These are phyloP conservation scores for Clitoria ternatea DNA, from an alignment of 306 rosid genomes.

Conservation along the genomic window DNA sequence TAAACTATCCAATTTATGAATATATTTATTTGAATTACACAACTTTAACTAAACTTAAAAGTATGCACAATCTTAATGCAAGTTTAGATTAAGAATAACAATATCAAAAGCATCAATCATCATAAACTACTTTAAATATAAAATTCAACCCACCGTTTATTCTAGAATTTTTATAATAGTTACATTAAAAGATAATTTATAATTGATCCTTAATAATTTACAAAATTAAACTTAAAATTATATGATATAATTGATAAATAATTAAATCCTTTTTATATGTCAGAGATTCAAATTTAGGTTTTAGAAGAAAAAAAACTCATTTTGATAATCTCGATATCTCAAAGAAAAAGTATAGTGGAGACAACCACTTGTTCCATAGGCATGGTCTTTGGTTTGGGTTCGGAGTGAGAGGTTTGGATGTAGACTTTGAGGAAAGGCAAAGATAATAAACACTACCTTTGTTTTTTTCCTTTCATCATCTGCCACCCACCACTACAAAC, in stretches of 20 bases:
- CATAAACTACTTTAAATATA: neutral
- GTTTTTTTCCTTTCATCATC: slow-evolving; percentile 30
- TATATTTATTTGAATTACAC: neutral
- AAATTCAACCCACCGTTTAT: too few species aligned
- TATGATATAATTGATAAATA: too few species aligned
- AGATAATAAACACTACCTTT: slow-evolving; percentile 34
- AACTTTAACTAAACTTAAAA: neutral
- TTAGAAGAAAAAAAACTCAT: too few species aligned
- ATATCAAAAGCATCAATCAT: neutral
- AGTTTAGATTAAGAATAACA: neutral
- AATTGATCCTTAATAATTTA: too few species aligned
- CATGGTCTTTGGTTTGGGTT: slow-evolving; percentile 26
- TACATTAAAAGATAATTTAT: too few species aligned
- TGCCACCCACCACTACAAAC: slow-evolving; percentile 39
- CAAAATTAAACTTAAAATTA: too few species aligned
- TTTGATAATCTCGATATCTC: too few species aligned
- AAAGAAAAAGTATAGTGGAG: too few species aligned
- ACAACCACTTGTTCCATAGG: slow-evolving; percentile 15
- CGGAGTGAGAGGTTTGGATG: slow-evolving; percentile 40
- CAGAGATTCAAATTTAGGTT: too few species aligned
- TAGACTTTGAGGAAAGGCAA: slow-evolving; percentile 39
- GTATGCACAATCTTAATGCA: neutral
- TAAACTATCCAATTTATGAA: neutral
- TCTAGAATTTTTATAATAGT: too few species aligned
- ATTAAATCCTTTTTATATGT: too few species aligned